Base-by-base conservation (phyloP, 805 yeast genomes). In the Yamadazyma endophytica region DNA sequence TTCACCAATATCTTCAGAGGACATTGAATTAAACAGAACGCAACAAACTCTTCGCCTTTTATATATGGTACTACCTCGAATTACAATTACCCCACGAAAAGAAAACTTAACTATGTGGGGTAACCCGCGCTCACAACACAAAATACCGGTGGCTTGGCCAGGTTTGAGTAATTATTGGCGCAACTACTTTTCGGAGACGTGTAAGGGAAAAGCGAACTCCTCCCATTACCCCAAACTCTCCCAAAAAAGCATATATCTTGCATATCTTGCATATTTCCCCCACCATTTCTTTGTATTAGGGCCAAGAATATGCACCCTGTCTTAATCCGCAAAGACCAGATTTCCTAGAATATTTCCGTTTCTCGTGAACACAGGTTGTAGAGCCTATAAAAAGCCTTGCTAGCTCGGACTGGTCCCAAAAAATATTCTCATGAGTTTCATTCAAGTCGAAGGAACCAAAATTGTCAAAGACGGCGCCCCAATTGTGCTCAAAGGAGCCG, bases 401-500 rank as follows among this genome's bases (percentile, higher is more conserved):
- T 19, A 19, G 15, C 7, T 24, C 16, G 16, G 29, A 8, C 21
- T 9, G 29, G 29, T 6, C n/a, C n/a, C n/a, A n/a, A n/a, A n/a
- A n/a, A n/a, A n/a, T n/a, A n/a, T n/a, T n/a, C n/a, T n/a, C n/a
- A n/a, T n/a, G n/a, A n/a, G n/a, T n/a, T 26, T 26, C 13, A 55
- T 69, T 30, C 56, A 46, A 45, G 66, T 60, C 13, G 27, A 57
- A 33, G 75, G 72, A 4, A 65, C 72, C 13, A 64, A 69, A 39
- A 69, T 70, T 35, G 70, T 68, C 23, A 68, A 67, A 36, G 50
- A 43, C 11, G 40, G 47, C 5, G 30, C 39, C 6, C 54, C 58
- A n/a, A 57, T 69, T 3, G 61, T 69, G 13, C 57, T 70, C 33
- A 62, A 56, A 34, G 76, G 75, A 12, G 50, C 70, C 15, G 73